Evolutionary conservation across 2,329 filamentous ascomycete species (phyloP), one percentile per base, ranked within the genome.

Genomic region (Colletotrichum musae): DNA sequence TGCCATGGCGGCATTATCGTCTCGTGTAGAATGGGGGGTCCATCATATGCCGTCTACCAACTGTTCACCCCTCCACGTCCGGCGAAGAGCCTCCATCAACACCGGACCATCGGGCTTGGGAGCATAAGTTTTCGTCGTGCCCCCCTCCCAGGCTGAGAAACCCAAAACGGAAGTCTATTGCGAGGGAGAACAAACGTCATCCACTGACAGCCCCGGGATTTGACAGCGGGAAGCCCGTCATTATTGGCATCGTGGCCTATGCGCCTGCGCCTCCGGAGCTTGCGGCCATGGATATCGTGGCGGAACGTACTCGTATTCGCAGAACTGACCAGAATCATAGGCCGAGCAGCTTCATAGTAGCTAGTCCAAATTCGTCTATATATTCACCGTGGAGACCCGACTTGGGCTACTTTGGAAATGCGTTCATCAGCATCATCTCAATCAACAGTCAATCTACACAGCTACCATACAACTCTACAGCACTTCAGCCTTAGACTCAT

Each of bases 251-350:
- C 39, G 18, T 48, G 12, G 59, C 24, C 48, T 45, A 52, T 62
- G 59, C 26, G 26, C 39, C 12, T 16, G 16, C 6, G 50, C 24
- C 9, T 50, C 24, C 50, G 59, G 39, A 15, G 21, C 26, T n/a
- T 5, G 36, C 26, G 39, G 51, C 21, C 45, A 16, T 47, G 12
- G 10, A 36, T 48, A 39, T 47, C 16, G 26, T 10, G 51, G 39
- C 39, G 26, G 32, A 24, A 54, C 59, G 59, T 54, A 45, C 54
- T 62, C 59, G 59, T 62, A 62, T 62, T 62, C 50, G 59, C 50
- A 45, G 58, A 53, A 61, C 15, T 43, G 12, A 43, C 26, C 28
- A 21, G 24, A 43, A 28, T 52, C 16, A 12, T 10, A 18, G 4
- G 32, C 24, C 15, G 48, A 61, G n/a, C 7, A 5, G 21, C 36